Base-by-base conservation (phyloP, 306 rosid genomes). In the Dicorynia guianensis region DNA sequence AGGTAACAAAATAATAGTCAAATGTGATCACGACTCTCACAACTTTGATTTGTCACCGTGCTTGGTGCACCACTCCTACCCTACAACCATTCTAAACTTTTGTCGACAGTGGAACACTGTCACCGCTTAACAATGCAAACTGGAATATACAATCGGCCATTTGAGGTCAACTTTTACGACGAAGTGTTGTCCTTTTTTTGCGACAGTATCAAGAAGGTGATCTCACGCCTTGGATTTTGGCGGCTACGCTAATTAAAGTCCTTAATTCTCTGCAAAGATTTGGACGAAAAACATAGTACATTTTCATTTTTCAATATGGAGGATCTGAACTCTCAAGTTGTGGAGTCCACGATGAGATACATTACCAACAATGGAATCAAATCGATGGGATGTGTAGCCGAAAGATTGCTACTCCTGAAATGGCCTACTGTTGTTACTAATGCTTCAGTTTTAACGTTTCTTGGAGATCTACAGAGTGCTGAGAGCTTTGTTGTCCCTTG, bases 1-100 rank as follows among this genome's bases (percentile, higher is more conserved):
- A 10, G 56, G 52, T 43, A 63, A 53, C 69, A 72, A 74, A 66
- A 5, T 54, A 44, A 60, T 25, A 49, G 65, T 71, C 66, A 59
- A 59, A 50, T 43, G 15, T 34, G 67, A 58, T 81, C 4, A 38
- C 2, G 62, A 61, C 39, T 19, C 15, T 53, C 20, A 4, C 69
- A 63, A 44, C 57, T 69, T 50, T 62, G 17, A 34, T 75, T 20
- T 17, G 52, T 43, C 48, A 30, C 4, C 63, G 30, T 25, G 30
- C 2, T 25, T 25, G 30, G 30, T 25, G 30, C 30, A 25, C 30
- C 30, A 1, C 30, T 25, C 30, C 30, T 25, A 25, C 30, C 30
- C 30, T 25, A 25, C 30, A 25, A 15, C 66, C 46, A 25, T 20
- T 46, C 57, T 20, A n/a, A 58, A 8, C 6, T 72, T 25, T 58